phyloP scores from a whole-genome alignment of 2,329 filamentous ascomycete species.

The Aphanocladium album region DNA sequence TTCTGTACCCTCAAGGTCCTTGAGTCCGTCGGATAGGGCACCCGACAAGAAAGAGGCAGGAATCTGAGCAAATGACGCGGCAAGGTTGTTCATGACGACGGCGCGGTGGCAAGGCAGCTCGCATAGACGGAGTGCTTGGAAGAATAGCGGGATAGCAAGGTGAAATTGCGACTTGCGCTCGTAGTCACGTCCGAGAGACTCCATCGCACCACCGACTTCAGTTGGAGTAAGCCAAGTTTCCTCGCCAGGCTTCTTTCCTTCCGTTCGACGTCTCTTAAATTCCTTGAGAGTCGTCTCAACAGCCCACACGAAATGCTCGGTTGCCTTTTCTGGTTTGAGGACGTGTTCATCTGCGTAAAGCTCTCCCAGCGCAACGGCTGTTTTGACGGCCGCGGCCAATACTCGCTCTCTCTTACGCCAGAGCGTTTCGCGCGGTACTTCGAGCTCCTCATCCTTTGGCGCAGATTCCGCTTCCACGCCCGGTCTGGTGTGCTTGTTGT shows the following conservation, averaged over 20 bases:
- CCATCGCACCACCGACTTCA: constrained; percentile 68
- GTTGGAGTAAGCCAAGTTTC: constrained; percentile 65
- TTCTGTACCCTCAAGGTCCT: constrained; percentile 23
- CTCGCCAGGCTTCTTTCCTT: constrained; percentile 66
- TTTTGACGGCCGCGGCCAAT: constrained; percentile 67
- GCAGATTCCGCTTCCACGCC: neutral
- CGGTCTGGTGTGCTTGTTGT: neutral
- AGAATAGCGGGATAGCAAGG: constrained; percentile 77
- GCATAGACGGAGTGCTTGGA: constrained; percentile 72
- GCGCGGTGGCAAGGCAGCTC: constrained; percentile 69
- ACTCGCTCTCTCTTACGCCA: constrained; percentile 60
- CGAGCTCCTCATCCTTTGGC: constrained; percentile 13
- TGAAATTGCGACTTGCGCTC: constrained; percentile 69
- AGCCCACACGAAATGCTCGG: constrained; percentile 69
- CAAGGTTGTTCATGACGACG: constrained; percentile 81
- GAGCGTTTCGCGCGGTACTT: constrained; percentile 38
- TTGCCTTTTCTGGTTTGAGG: constrained; percentile 66
- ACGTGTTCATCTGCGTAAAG: constrained; percentile 75
- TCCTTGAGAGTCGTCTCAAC: constrained; percentile 77
- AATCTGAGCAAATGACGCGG: constrained; percentile 67
- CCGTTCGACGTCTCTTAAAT: constrained; percentile 58
- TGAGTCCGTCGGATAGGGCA: constrained; percentile 25
- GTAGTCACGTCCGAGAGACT: constrained; percentile 73
- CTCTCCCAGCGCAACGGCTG: constrained; percentile 79
- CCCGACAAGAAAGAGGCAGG: constrained; percentile 31